These are phyloP conservation scores for Pichia gijzeniarum DNA, from an alignment of 805 yeast genomes.

Conservation along the genomic window DNA sequence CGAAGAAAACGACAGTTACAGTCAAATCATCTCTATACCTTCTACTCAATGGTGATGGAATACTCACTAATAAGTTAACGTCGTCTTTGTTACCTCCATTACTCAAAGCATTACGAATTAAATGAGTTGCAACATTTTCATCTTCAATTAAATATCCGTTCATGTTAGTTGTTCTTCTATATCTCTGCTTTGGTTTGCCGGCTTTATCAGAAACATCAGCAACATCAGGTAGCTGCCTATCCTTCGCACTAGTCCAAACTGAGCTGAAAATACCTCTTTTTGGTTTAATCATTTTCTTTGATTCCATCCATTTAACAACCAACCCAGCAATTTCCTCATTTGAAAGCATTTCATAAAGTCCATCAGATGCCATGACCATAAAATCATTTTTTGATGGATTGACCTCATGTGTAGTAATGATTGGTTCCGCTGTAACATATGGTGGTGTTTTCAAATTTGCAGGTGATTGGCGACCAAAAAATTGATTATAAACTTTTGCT, in stretches of 20 bases:
- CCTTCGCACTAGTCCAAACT: conserved; percentile 26
- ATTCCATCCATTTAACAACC: conserved; percentile 90
- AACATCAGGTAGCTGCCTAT: conserved; percentile 52
- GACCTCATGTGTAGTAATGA: conserved; percentile 73
- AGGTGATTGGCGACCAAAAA: conserved; percentile 77
- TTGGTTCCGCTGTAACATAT: conserved; percentile 96
- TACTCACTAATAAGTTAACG: conserved; percentile 79
- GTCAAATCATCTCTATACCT: conserved; percentile 93
- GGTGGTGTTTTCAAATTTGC: conserved; percentile 81
- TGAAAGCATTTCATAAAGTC: conserved; percentile 83
- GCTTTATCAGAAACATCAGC: conserved; percentile 53
- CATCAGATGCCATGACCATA: conserved; percentile 90
- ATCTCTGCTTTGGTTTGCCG: conserved; percentile 65
- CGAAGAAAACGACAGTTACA: conserved; percentile 88
- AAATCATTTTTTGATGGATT: conserved; percentile 71
- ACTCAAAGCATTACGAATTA: conserved; percentile 86
- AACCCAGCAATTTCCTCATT: conserved; percentile 90
- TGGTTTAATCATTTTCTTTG: conserved; percentile 54
- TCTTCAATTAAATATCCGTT: conserved; percentile 63
- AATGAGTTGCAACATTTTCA: conserved; percentile 84
- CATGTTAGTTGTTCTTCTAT: conserved; percentile 40
- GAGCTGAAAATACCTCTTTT: conserved; percentile 40
- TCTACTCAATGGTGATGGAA: conserved; percentile 88
- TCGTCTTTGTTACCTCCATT: conserved; percentile 84
- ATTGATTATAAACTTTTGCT: conserved; percentile 60